Evolutionary conservation across 2,329 filamentous ascomycete species (phyloP).

Genomic region (Apiospora marii): DNA sequence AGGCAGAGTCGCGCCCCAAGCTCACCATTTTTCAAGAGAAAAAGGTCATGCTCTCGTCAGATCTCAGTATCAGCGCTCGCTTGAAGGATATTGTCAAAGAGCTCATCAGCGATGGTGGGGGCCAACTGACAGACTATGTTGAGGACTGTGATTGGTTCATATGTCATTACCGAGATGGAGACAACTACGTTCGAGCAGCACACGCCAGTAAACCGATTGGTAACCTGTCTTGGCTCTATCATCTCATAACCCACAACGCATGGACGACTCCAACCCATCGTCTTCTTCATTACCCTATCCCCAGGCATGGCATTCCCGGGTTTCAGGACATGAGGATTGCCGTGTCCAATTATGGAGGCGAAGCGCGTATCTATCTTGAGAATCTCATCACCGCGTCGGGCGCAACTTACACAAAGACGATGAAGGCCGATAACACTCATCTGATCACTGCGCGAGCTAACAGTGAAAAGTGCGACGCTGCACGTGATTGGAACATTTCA

Average conservation of each 20-base stretch:
- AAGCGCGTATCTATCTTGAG: slow-evolving; percentile 91
- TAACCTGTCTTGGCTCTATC: slow-evolving; percentile 92
- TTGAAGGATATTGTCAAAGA: slow-evolving; percentile 72
- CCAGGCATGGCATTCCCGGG: slow-evolving; percentile 77
- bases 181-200: slow-evolving; percentile 79
- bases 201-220: slow-evolving; percentile 83
- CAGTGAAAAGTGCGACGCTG: slow-evolving; percentile 93
- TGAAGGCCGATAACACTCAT: slow-evolving; percentile 96
- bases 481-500: slow-evolving; percentile 88
- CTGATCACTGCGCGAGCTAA: slow-evolving; percentile 88
- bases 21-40: slow-evolving; percentile 80
- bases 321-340: slow-evolving; percentile 83
- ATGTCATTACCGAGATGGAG: slow-evolving; percentile 84
- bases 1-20: slow-evolving; percentile 51
- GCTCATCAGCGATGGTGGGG: slow-evolving; percentile 76
- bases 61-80: slow-evolving; percentile 74
- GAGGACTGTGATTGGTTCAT: slow-evolving; percentile 82
- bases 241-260: slow-evolving; percentile 85
- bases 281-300: slow-evolving; percentile 89
- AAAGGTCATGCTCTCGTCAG: slow-evolving; percentile 77
- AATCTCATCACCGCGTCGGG: slow-evolving; percentile 87
- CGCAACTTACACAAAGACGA: slow-evolving; percentile 90
- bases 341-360: slow-evolving; percentile 94
- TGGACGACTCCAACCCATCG: slow-evolving; percentile 88
- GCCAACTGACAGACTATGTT: slow-evolving; percentile 69